These are phyloP conservation scores for Chalciporus pseudorubinellus DNA, from an alignment of 768 basidiomycete genomes.

Conservation along the genomic window DNA sequence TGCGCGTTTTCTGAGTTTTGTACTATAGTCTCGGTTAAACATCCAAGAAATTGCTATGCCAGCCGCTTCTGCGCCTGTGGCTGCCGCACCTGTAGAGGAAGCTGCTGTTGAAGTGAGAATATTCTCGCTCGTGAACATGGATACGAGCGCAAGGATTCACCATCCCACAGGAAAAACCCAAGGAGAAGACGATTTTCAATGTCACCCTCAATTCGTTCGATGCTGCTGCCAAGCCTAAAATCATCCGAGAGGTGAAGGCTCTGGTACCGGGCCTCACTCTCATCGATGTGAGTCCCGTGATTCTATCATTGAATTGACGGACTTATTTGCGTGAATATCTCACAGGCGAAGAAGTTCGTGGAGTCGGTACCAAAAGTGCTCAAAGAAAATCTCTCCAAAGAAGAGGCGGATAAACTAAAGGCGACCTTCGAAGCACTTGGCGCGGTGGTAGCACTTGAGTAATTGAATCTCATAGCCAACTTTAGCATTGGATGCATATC, in stretches of 20 bases:
- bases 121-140: not conserved
- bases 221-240: conserved; percentile 87
- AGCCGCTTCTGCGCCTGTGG: conserved; percentile 51
- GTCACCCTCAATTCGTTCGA: conserved; percentile 95
- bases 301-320: not conserved
- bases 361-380: conserved; percentile 90
- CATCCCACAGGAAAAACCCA: conserved; percentile 76
- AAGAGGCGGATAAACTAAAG: conserved; percentile 96
- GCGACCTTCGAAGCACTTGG: conserved; percentile 87
- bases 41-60: conserved; percentile 98
- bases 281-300: conserved; percentile 74
- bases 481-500: conserved; percentile 14
- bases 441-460: conserved; percentile 84
- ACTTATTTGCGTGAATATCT: not conserved
- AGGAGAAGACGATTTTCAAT: conserved; percentile 98
- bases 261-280: conserved; percentile 93
- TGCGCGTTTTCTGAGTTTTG: not conserved
- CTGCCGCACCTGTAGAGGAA: conserved; percentile 58
- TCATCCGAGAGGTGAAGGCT: conserved; percentile 97
- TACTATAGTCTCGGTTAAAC: conserved; percentile 75
- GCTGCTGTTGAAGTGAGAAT: conserved; percentile 58
- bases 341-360: conserved; percentile 97
- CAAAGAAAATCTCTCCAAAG: conserved; percentile 94
- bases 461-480: conserved; percentile 27
- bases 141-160: not conserved